Percentiles rank a stretch among this genome's conserved stretches.
phyloP scores from a whole-genome alignment of 768 basidiomycete species.

The Xerocomus potaroensis region DNA sequence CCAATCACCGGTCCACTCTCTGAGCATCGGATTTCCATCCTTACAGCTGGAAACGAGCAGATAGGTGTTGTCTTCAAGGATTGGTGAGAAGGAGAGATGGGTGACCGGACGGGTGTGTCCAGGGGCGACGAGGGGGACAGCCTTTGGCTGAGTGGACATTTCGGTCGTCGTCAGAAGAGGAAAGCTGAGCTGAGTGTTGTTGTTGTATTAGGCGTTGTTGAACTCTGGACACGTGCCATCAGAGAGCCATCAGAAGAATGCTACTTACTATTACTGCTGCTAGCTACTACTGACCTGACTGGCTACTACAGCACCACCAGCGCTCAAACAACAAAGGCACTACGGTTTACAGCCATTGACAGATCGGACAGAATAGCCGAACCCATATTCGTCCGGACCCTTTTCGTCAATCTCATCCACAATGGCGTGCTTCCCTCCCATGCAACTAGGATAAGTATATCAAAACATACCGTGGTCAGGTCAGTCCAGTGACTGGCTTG shows the following conservation, averaged over 20 bases:
- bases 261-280: no score
- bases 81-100: conserved; percentile 87
- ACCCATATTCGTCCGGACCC: neutral
- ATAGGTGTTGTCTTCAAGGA: conserved; percentile 81
- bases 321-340: no score
- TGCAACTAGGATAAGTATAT: conserved; percentile 1
- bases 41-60: conserved; percentile 96
- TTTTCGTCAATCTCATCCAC: neutral
- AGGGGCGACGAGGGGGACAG: conserved; percentile 77
- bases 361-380: neutral
- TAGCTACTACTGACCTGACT: no score
- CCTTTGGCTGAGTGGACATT: conserved; percentile 64
- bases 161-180: no score
- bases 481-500: no score
- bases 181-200: no score
- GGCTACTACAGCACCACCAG: no score
- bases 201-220: no score
- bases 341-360: neutral
- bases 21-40: conserved; percentile 96
- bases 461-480: no score
- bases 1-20: conserved; percentile 99
- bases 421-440: conserved; percentile 25
- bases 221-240: no score
- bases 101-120: conserved; percentile 88
- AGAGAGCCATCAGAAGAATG: no score